These are phyloP conservation scores for Cenchrus purpureus DNA, from an alignment of 176 grass and related monocot species.

Conservation along the genomic window DNA sequence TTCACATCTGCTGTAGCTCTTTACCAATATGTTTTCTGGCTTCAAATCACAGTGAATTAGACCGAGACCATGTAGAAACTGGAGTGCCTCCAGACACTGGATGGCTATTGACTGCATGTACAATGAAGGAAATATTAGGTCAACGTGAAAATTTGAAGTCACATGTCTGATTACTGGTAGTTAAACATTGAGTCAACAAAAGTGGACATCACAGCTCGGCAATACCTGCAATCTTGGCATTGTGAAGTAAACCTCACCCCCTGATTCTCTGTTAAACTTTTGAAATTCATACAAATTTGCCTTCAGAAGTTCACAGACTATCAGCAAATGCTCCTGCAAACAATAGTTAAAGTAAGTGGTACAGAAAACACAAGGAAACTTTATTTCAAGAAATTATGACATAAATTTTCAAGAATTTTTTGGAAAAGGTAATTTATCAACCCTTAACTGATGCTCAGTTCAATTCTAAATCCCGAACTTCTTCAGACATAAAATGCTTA, in stretches of 20 bases:
- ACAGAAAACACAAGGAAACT: slow-evolving; percentile 11
- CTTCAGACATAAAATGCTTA: slow-evolving; percentile 1
- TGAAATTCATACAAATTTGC: slow-evolving; percentile 99
- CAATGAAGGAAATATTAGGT: slow-evolving; percentile 27
- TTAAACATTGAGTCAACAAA: slow-evolving; percentile 33
- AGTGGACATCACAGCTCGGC: slow-evolving; percentile 9
- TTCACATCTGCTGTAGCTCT: slow-evolving; percentile 99
- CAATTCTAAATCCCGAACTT: not conserved
- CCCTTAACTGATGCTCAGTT: not conserved
- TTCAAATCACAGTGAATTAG: slow-evolving; percentile 99
- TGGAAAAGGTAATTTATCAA: not conserved
- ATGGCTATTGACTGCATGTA: slow-evolving; percentile 90
- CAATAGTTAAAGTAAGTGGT: slow-evolving; percentile 35
- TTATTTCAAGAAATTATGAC: not conserved
- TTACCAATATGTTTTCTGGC: slow-evolving; percentile 99
- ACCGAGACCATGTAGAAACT: slow-evolving; percentile 93
- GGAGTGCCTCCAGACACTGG: slow-evolving; percentile 95
- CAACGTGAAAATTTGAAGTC: not conserved
- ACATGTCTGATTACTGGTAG: not conserved
- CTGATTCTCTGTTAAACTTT: slow-evolving; percentile 99
- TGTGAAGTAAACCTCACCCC: slow-evolving; percentile 98
- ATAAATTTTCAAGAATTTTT: not conserved
- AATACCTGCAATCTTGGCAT: slow-evolving; percentile 97
- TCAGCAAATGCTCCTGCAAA: slow-evolving; percentile 95
- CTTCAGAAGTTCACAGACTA: slow-evolving; percentile 99